phyloP scores from a whole-genome alignment of 345 rosid genomes.

The Euphorbia pulcherrima region DNA sequence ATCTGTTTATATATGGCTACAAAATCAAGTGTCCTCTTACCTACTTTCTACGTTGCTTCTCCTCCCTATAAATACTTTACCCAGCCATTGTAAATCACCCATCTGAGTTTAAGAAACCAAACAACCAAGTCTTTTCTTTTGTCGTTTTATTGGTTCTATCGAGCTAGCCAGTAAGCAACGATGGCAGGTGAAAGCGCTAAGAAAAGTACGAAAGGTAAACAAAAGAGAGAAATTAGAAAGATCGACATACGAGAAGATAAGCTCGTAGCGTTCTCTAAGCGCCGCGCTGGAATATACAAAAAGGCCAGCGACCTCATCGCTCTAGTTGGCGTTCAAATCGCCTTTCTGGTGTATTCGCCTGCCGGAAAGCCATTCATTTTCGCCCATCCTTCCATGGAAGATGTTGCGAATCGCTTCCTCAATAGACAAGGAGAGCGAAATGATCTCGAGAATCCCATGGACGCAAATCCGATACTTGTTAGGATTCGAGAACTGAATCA shows the following conservation, averaged over 20 bases:
- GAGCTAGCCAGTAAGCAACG: not conserved
- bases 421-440: not conserved
- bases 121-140: too few relatives aligned
- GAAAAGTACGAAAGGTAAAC: slow-evolving; percentile 23
- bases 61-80: too few relatives aligned
- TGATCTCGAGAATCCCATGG: not conserved
- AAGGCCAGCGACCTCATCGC: slow-evolving; percentile 32
- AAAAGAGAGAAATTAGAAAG: slow-evolving; percentile 17
- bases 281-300: slow-evolving; percentile 35
- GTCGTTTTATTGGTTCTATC: not conserved
- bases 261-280: slow-evolving; percentile 37
- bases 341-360: slow-evolving; percentile 34
- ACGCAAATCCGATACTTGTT: not conserved
- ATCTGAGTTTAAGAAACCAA: not conserved
- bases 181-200: not conserved
- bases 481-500: not conserved
- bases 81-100: not conserved
- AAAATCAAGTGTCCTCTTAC: too few relatives aligned
- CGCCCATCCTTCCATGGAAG: slow-evolving; percentile 37
- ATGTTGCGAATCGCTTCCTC: slow-evolving; percentile 1
- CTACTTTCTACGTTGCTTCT: too few relatives aligned
- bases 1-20: too few relatives aligned
- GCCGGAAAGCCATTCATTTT: slow-evolving; percentile 34
- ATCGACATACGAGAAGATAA: slow-evolving; percentile 17
- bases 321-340: slow-evolving; percentile 25